phyloP scores from a whole-genome alignment of 768 basidiomycete genomes.

The Auricularia sp. region DNA sequence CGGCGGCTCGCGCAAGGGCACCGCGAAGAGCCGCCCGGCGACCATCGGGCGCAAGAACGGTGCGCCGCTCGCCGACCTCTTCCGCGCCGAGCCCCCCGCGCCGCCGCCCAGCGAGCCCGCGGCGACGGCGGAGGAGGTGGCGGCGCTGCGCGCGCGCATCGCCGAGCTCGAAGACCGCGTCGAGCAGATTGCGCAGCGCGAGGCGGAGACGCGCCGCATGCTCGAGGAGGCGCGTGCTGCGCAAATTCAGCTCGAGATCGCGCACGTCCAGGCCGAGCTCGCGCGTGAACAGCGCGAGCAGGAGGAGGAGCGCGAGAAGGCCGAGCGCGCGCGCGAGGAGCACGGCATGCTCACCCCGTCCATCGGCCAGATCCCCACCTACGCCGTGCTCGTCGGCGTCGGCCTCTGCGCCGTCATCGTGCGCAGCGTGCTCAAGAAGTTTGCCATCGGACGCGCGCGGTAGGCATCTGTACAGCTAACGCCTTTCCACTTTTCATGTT shows the following conservation, averaged over 20 bases:
- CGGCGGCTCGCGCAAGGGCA: conserved; percentile 3
- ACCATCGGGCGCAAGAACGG: background rate
- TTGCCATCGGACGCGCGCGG: conserved; percentile 13
- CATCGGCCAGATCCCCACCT: conserved; percentile 30
- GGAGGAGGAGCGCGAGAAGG: background rate
- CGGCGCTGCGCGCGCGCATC: conserved; percentile 19
- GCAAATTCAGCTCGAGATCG: background rate
- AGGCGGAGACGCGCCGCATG: conserved; percentile 5
- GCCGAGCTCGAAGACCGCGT: conserved; percentile 22
- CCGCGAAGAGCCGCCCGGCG: background rate
- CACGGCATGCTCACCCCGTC: conserved; percentile 6
- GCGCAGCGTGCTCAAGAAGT: conserved; percentile 25
- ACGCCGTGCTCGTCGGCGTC: conserved; percentile 34
- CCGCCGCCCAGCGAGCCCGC: conserved; percentile 15
- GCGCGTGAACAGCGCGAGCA: background rate
- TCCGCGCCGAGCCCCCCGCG: background rate
- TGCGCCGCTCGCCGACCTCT: conserved; percentile 2
- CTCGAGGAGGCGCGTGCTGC: background rate
- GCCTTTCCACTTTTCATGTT: no score
- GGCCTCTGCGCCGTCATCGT: conserved; percentile 37
- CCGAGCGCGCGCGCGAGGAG: background rate
- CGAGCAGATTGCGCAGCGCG: conserved; percentile 17
- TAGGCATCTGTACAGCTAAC: background rate
- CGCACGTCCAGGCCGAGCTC: background rate
- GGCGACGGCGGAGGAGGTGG: conserved; percentile 17